Evolutionary conservation across 352 stramenopile genomes (phyloP), one percentile per base, ranked within the genome.

Genomic region (Bremia lactucae): DNA sequence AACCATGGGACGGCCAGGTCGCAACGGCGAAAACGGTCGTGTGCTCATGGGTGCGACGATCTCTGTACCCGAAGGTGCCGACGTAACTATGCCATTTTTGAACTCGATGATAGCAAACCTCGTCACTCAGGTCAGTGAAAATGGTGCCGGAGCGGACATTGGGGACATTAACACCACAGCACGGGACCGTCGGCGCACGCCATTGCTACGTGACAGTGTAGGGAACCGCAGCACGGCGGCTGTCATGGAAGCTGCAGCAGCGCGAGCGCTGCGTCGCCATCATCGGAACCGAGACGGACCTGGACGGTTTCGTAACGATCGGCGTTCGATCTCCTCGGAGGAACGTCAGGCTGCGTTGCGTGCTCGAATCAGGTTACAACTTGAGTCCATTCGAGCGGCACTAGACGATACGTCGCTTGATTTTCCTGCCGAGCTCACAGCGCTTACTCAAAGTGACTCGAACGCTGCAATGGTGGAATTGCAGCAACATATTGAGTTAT

Each of bases 51-150:
- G 78, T 6, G 75, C 78, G 14, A 85, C 79, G 2, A 86, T 91
- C 35, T 55, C 75, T 6, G 58, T 88, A 2, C 67, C 72, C 1
- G 74, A 88, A 18, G 72, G 74, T 3, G 37, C 67, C 7, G 66
- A 77, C 25, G 67, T 85, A 24, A 74, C 53, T n/a, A 78, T 87
- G 68, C 79, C 79, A 9, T 89, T 92, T 60, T 57, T 92, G 6
- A 87, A 72, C 44, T 86, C 74, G 1, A 78, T 92, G 63, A 78
- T 92, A 36, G 64, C 74, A 14, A 87, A 87, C 46, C 66, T 89
- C 31, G 71, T 87, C 16, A 82, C 58, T 15, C 61, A 80, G 15
- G 69, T 62, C 8, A 42, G 36, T 35, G 62, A 65, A 51, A 37
- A 36, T 19, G 52, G 48, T 0, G 48, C 23, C 22, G 52, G 46